phyloP scores from a whole-genome alignment of 805 yeast species.

The Lachancea meyersii region DNA sequence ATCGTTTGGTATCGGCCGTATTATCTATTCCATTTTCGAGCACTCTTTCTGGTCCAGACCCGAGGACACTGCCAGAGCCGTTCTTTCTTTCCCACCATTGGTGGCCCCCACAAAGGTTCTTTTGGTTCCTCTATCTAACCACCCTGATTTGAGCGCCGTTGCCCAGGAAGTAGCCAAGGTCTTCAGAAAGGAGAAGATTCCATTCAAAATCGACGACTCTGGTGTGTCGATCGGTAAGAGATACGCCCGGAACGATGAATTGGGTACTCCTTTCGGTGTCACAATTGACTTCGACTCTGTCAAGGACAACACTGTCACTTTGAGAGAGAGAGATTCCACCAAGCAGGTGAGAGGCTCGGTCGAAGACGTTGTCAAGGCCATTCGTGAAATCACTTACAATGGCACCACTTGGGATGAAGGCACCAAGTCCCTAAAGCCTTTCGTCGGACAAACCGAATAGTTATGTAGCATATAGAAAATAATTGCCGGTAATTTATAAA shows the following conservation, averaged over 20 bases:
- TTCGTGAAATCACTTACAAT: constrained; percentile 66
- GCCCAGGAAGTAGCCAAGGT: constrained; percentile 60
- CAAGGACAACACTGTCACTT: constrained; percentile 80
- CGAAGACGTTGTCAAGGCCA: constrained; percentile 65
- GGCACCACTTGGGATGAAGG: constrained; percentile 83
- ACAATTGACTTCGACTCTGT: constrained; percentile 93
- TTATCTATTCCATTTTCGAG: constrained; percentile 86
- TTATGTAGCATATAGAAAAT: constrained; percentile 1
- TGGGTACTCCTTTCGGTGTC: constrained; percentile 98
- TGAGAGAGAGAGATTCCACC: constrained; percentile 96
- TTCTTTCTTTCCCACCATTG: constrained; percentile 84
- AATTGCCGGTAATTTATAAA: too few relatives aligned
- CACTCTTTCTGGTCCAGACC: constrained; percentile 95
- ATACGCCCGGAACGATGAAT: constrained; percentile 95
- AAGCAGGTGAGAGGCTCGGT: constrained; percentile 91
- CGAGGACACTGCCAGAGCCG: constrained; percentile 82
- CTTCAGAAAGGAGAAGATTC: constrained; percentile 75
- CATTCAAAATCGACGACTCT: constrained; percentile 94
- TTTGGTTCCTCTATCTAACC: constrained; percentile 86
- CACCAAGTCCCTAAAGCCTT: constrained; percentile 62
- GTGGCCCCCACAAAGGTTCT: constrained; percentile 98
- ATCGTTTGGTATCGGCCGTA: constrained; percentile 98
- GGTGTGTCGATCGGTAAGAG: constrained; percentile 97
- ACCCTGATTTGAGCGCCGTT: constrained; percentile 71
- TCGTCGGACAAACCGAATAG: constrained; percentile 58